phyloP scores from a whole-genome alignment of 257 asterid genomes.

The Penstemon davidsonii region DNA sequence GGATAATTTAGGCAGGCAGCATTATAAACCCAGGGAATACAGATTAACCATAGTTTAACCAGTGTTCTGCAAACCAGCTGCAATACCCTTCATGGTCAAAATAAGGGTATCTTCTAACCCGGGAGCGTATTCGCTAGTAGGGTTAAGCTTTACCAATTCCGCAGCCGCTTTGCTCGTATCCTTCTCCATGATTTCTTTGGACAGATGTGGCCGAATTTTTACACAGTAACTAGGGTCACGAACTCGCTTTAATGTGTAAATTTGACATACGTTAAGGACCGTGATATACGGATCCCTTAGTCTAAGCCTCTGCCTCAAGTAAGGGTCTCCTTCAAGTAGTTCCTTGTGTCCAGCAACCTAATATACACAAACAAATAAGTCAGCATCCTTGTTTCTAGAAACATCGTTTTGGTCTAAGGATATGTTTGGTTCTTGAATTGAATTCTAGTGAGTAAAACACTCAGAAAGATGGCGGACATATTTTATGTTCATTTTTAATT shows the following conservation, averaged over 20 bases:
- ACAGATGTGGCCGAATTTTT: constrained; percentile 61
- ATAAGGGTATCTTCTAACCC: constrained; percentile 90
- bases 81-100: constrained; percentile 94
- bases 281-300: constrained; percentile 89
- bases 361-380: too few species aligned
- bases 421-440: too few species aligned
- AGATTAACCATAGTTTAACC: constrained; percentile 38
- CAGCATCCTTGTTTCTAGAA: too few species aligned
- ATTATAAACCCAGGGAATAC: too few species aligned
- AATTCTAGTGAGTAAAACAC: too few species aligned
- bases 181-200: constrained; percentile 60
- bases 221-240: constrained; percentile 81
- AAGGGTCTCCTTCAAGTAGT: constrained; percentile 87
- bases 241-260: constrained; percentile 71
- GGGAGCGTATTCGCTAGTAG: constrained; percentile 82
- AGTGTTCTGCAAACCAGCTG: constrained; percentile 92
- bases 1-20: too few species aligned
- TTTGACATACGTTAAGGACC: constrained; percentile 70
- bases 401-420: too few species aligned
- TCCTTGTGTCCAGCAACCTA: constrained; percentile 92
- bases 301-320: constrained; percentile 84
- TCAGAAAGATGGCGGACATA: too few species aligned
- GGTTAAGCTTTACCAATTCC: constrained; percentile 80
- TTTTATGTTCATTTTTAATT: too few species aligned
- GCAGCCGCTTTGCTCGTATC: constrained; percentile 70